Percentiles rank a stretch among this genome's conserved stretches.
Conservation (phyloP, 2,329 filamentous ascomycete species). For the Aspergillus bombycis region DNA sequence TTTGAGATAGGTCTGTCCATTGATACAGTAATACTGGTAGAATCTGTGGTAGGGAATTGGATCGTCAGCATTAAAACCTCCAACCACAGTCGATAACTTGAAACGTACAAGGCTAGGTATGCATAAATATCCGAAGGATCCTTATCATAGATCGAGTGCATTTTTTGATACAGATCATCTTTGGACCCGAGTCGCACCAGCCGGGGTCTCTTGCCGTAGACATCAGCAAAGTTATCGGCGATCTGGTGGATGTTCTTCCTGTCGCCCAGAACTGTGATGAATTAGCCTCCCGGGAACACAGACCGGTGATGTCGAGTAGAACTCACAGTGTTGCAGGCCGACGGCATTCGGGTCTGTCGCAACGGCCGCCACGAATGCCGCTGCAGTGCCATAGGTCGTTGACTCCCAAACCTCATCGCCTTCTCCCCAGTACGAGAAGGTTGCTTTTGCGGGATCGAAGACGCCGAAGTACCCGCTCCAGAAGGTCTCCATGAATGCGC, state of each 20-base stretch:
- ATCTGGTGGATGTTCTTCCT: neutral
- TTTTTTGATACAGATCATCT: neutral
- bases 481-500: constrained; percentile 36
- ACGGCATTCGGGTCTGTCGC: neutral
- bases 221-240: neutral
- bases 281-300: neutral
- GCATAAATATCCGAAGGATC: neutral
- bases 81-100: fast-evolving
- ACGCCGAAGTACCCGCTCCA: neutral
- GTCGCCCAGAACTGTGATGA: neutral
- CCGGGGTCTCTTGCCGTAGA: neutral
- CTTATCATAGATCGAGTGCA: neutral
- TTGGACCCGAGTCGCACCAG: neutral
- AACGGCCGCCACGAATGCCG: neutral
- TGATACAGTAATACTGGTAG: neutral
- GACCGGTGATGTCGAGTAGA: too few species aligned
- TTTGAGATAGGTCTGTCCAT: neutral
- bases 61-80: neutral
- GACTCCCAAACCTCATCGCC: constrained; percentile 1
- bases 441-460: neutral
- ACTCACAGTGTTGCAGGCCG: neutral
- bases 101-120: neutral
- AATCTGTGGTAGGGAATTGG: neutral
- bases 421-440: neutral
- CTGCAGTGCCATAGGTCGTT: neutral